phyloP scores from a whole-genome alignment of 1,284 basidiomycete genomes.

The Heterobasidion parviporum region DNA sequence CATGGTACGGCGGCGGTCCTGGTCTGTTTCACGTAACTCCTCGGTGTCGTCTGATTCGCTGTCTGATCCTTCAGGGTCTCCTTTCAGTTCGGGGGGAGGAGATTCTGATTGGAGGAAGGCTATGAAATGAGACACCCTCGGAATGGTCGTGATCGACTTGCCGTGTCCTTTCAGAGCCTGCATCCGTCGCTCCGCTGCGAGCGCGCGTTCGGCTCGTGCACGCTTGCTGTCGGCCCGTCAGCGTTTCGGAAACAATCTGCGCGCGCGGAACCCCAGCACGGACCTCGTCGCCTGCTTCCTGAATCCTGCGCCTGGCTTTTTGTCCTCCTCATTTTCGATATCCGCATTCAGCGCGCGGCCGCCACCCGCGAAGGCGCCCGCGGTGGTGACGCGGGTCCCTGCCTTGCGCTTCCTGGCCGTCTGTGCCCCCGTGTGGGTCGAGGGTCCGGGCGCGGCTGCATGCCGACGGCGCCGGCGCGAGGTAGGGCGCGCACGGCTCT shows the following conservation, averaged over 20 bases:
- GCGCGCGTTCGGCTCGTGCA: conserved; percentile 64
- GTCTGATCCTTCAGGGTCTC: conserved; percentile 3
- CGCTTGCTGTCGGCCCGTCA: conserved; percentile 45
- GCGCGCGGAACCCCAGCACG: conserved; percentile 6
- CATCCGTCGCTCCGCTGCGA: conserved; percentile 60
- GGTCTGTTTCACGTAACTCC: conserved; percentile 44
- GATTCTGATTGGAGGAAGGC: not conserved
- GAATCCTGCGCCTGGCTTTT: conserved; percentile 46
- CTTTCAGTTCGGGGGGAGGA: not conserved
- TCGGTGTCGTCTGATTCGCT: conserved; percentile 16
- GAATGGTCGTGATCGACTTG: conserved; percentile 8
- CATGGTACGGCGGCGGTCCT: conserved; percentile 41
- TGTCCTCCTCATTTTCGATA: conserved; percentile 29
- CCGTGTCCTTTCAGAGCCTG: conserved; percentile 31
- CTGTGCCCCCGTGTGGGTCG: conserved; percentile 48
- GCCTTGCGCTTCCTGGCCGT: conserved; percentile 60
- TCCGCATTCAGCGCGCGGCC: conserved; percentile 45
- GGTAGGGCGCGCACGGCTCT: conserved; percentile 46
- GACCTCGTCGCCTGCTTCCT: conserved; percentile 65
- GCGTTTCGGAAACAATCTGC: not conserved
- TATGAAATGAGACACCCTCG: not conserved
- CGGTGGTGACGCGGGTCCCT: conserved; percentile 54
- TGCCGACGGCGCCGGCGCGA: conserved; percentile 33
- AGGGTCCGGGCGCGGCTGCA: conserved; percentile 28
- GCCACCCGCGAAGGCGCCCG: conserved; percentile 47